Evolutionary conservation across 805 yeast genomes (phyloP).

Genomic region (Metschnikowia peoriensis): DNA sequence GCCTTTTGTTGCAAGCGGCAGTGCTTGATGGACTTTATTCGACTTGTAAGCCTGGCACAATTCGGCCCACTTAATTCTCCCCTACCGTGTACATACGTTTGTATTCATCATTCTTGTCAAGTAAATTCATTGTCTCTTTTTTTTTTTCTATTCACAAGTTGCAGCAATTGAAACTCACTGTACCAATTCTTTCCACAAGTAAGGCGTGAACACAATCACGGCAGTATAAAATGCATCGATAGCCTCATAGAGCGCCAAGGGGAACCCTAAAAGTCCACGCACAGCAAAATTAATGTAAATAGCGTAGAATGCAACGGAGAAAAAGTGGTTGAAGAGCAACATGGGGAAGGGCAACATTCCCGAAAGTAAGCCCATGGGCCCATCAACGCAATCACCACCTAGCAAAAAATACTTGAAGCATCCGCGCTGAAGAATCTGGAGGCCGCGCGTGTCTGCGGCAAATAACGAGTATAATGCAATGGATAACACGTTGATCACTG

Average conservation of each 20-base stretch:
- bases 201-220: slow-evolving; percentile 74
- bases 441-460: slow-evolving; percentile 73
- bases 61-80: too few species aligned
- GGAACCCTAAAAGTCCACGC: slow-evolving; percentile 65
- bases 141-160: background rate
- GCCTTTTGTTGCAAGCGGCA: too few species aligned
- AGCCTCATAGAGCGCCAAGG: slow-evolving; percentile 68
- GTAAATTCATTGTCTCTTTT: background rate
- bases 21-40: too few species aligned
- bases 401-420: slow-evolving; percentile 82
- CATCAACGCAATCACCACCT: slow-evolving; percentile 77
- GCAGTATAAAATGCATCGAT: slow-evolving; percentile 72
- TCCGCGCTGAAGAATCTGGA: slow-evolving; percentile 75
- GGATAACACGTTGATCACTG: slow-evolving; percentile 86
- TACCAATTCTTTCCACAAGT: slow-evolving; percentile 52
- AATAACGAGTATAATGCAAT: slow-evolving; percentile 87
- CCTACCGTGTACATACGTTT: too few species aligned
- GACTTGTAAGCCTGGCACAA: too few species aligned
- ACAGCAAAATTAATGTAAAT: slow-evolving; percentile 64
- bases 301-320: slow-evolving; percentile 84
- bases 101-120: background rate
- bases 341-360: slow-evolving; percentile 80
- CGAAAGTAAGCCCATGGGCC: slow-evolving; percentile 80
- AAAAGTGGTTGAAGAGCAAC: slow-evolving; percentile 78
- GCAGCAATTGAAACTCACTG: background rate